Evolutionary conservation across 2,329 filamentous ascomycete species (phyloP).

Genomic region (Nectriaceae sp.): DNA sequence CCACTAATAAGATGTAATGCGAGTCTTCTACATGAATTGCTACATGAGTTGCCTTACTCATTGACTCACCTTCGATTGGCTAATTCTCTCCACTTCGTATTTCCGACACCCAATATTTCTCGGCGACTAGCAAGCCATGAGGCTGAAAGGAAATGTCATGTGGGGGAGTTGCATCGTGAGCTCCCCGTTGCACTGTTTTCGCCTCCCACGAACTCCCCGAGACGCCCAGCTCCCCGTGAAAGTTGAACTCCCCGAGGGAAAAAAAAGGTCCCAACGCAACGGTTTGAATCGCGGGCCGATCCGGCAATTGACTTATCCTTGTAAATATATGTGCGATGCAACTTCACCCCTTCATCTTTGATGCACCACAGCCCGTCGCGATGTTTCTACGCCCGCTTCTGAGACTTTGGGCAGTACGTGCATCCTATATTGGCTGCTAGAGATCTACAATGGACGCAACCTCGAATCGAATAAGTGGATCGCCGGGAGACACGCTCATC

Average conservation of each 20-base stretch:
- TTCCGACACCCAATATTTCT: background rate
- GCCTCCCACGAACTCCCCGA: constrained; percentile 13
- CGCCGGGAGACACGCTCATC: background rate
- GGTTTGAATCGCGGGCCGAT: background rate
- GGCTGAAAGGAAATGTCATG: background rate
- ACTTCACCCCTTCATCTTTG: background rate
- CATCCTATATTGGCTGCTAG: background rate
- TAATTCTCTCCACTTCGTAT: background rate
- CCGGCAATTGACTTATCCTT: background rate
- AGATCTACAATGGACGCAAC: background rate
- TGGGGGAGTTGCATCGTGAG: background rate
- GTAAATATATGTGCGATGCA: background rate
- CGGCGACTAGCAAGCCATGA: background rate
- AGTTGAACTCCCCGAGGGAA: constrained; percentile 1
- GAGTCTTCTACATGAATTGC: too few species aligned
- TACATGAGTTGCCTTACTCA: background rate
- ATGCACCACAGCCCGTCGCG: background rate
- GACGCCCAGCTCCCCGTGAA: constrained; percentile 1
- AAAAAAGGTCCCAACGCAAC: background rate
- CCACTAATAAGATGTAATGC: too few species aligned
- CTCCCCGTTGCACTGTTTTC: background rate
- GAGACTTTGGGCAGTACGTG: background rate
- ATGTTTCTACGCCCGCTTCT: background rate
- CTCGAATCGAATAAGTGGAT: background rate
- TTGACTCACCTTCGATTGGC: background rate